These are phyloP conservation scores for Populus hybrid DNA, from an alignment of 441 rosid genomes.

Conservation along the genomic window DNA sequence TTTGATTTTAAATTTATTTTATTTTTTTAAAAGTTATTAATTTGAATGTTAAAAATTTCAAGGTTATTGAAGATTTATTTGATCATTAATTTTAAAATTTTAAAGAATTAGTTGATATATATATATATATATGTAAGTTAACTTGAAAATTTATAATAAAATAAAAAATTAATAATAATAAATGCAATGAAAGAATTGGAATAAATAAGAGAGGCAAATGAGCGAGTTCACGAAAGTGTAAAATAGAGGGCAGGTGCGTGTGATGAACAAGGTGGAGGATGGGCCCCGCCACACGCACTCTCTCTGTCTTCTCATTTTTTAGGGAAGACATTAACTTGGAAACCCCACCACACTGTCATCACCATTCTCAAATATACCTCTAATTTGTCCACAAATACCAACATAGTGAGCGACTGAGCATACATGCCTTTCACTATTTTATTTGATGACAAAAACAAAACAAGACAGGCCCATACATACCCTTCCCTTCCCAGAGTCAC, in stretches of 20 bases:
- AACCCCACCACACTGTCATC: constrained; percentile 12
- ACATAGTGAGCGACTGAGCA: neutral
- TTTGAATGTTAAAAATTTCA: too few relatives aligned
- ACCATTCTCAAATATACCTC: constrained; percentile 20
- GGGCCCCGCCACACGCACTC: constrained; percentile 48
- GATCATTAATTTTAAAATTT: too few relatives aligned
- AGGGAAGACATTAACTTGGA: constrained; percentile 23
- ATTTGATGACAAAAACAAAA: constrained; percentile 30
- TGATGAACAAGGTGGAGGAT: constrained; percentile 11
- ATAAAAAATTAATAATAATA: too few relatives aligned
- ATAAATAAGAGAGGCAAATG: neutral
- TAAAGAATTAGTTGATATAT: too few relatives aligned
- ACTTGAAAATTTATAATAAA: too few relatives aligned
- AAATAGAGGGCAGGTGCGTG: constrained; percentile 1
- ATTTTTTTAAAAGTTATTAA: too few relatives aligned
- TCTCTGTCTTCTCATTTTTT: neutral
- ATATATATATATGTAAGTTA: too few relatives aligned
- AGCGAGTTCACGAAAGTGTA: neutral
- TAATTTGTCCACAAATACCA: constrained; percentile 22
- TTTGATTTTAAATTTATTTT: too few relatives aligned
- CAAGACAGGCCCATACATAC: constrained; percentile 55
- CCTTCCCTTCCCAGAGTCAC: neutral
- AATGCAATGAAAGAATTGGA: neutral
- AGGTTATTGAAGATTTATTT: too few relatives aligned
- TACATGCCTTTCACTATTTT: neutral